A percentile compares a stretch with the other conserved stretches of the same genome.
Evolutionary conservation across 1,284 basidiomycete species (phyloP).

Genomic region (Vanrija pseudolonga): DNA sequence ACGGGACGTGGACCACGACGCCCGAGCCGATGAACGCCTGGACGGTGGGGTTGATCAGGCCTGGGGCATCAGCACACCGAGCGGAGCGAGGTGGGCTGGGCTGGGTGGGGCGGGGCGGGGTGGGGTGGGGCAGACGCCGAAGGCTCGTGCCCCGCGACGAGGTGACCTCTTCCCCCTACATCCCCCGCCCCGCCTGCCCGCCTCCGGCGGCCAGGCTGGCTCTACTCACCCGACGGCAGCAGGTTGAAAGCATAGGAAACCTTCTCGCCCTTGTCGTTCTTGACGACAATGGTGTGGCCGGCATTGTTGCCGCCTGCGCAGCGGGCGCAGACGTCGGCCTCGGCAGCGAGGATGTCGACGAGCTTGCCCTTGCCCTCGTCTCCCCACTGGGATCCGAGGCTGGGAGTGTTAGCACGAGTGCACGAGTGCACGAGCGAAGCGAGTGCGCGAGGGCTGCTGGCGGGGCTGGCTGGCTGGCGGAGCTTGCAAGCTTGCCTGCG

Average conservation of each 20-base stretch:
- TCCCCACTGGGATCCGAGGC: conserved; percentile 86
- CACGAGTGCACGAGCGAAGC: not conserved
- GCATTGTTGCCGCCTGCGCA: conserved; percentile 99
- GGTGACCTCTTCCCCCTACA: too few species aligned
- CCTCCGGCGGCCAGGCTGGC: too few species aligned
- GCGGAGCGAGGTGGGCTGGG: not conserved
- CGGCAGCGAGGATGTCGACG: conserved; percentile 83
- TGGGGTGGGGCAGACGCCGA: not conserved
- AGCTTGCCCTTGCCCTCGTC: conserved; percentile 96
- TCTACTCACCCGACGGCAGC: conserved; percentile 75
- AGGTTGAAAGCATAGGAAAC: conserved; percentile 94
- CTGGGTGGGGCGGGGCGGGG: not conserved
- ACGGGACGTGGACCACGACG: conserved; percentile 91
- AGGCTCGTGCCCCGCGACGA: too few species aligned
- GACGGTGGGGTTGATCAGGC: conserved; percentile 84
- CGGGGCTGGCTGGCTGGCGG: too few species aligned
- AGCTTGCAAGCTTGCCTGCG: too few species aligned
- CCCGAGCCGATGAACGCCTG: conserved; percentile 87
- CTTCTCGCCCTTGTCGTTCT: conserved; percentile 62
- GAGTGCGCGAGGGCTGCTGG: not conserved
- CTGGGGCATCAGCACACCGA: conserved; percentile 49
- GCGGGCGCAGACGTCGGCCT: conserved; percentile 88
- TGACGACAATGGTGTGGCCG: conserved; percentile 94
- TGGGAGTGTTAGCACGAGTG: conserved; percentile 10
- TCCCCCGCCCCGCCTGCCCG: too few species aligned